A percentile compares a stretch with the other conserved stretches of the same genome.
Conservation (phyloP, 2,329 filamentous ascomycete species). For the Didymella arachidicola region DNA sequence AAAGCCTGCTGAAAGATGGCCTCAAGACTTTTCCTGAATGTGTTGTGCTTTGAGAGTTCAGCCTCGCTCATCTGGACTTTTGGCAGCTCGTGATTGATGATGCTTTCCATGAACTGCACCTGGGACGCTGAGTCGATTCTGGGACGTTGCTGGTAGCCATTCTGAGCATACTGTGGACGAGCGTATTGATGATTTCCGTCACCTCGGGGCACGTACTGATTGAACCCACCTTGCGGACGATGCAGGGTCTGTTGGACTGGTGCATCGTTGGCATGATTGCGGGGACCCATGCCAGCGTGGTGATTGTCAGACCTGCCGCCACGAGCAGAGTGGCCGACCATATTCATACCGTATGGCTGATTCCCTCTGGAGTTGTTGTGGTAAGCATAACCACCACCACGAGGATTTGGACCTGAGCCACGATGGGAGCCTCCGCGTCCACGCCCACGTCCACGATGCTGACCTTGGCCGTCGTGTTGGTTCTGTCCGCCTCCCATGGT, state of each 20-base stretch:
- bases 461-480: constrained; percentile 26
- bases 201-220: background rate
- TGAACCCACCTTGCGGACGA: constrained; percentile 27
- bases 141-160: constrained; percentile 26
- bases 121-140: constrained; percentile 46
- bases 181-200: constrained; percentile 17
- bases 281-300: constrained; percentile 9
- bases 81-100: constrained; percentile 60
- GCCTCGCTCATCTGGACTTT: constrained; percentile 67
- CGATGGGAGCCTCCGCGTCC: constrained; percentile 28
- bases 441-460: constrained; percentile 36
- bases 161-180: constrained; percentile 29
- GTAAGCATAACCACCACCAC: constrained; percentile 16
- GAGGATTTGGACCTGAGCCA: constrained; percentile 19
- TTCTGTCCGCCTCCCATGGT: constrained; percentile 34
- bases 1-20: constrained; percentile 69
- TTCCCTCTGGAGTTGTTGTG: constrained; percentile 21
- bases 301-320: constrained; percentile 21
- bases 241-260: constrained; percentile 31
- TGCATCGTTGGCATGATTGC: constrained; percentile 7
- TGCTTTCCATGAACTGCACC: constrained; percentile 52
- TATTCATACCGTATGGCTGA: constrained; percentile 14
- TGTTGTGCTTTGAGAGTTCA: constrained; percentile 75
- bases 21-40: constrained; percentile 72
- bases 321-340: constrained; percentile 10